These are phyloP conservation scores for Mallotus japonicus DNA, from an alignment of 441 rosid species.

Conservation along the genomic window DNA sequence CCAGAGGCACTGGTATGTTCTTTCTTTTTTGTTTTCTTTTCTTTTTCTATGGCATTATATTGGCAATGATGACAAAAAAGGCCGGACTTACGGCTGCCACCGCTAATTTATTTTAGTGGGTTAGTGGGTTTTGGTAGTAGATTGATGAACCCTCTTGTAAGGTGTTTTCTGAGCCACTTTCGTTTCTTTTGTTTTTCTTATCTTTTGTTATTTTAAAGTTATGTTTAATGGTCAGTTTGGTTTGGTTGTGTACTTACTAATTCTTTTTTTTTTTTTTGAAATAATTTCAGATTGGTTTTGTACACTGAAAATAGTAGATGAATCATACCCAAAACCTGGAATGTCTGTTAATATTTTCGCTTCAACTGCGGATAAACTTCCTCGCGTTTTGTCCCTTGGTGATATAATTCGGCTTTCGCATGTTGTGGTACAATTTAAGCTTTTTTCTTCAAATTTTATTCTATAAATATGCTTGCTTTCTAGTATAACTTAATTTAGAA, in stretches of 20 bases:
- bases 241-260: no score
- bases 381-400: constrained; percentile 43
- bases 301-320: constrained; percentile 47
- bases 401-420: constrained; percentile 50
- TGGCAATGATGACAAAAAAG: constrained; percentile 60
- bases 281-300: constrained; percentile 47
- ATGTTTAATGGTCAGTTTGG: not conserved
- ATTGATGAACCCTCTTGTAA: constrained; percentile 34
- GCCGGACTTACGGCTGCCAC: constrained; percentile 69
- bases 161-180: constrained; percentile 54
- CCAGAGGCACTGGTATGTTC: constrained; percentile 44
- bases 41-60: not conserved
- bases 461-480: no score
- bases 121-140: constrained; percentile 16
- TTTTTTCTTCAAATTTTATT: no score
- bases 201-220: not conserved
- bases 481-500: no score
- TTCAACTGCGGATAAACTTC: constrained; percentile 37
- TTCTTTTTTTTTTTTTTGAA: not conserved
- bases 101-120: not conserved
- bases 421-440: constrained; percentile 40
- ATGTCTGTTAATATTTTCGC: constrained; percentile 48
- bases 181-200: not conserved
- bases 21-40: not conserved
- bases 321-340: constrained; percentile 38